A percentile compares a stretch with the other conserved stretches of the same genome.
Evolutionary conservation across 2,329 filamentous ascomycete genomes (phyloP).

Genomic region (Ophiosphaerella herpotricha): DNA sequence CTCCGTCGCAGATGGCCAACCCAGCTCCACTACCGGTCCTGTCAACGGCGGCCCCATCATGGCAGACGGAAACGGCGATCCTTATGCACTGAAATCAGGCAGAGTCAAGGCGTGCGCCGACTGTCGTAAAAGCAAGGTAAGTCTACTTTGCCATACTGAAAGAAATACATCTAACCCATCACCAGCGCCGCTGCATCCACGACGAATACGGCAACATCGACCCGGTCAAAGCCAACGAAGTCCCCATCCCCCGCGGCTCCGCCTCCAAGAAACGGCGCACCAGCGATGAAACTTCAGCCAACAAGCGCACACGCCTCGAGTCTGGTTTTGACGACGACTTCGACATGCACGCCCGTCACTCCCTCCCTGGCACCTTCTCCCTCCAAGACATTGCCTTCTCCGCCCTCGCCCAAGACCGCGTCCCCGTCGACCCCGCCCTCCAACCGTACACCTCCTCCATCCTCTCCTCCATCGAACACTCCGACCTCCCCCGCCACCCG

Average conservation of each 20-base stretch:
- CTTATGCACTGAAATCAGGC: constrained; percentile 58
- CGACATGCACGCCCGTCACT: constrained; percentile 30
- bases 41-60: constrained; percentile 39
- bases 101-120: constrained; percentile 68
- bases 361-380: constrained; percentile 23
- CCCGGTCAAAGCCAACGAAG: constrained; percentile 65
- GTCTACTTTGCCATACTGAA: no score
- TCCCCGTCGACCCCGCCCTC: constrained; percentile 36
- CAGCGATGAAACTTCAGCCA: constrained; percentile 31
- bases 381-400: constrained; percentile 37
- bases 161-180: constrained; percentile 18
- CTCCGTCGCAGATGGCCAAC: constrained; percentile 24
- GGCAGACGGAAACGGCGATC: constrained; percentile 42
- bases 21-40: constrained; percentile 20
- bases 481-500: no score
- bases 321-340: constrained; percentile 29
- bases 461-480: constrained; percentile 40
- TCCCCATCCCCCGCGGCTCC: constrained; percentile 63
- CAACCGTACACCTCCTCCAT: constrained; percentile 29
- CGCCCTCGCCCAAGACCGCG: constrained; percentile 24
- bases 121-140: constrained; percentile 68
- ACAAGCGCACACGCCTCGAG: constrained; percentile 37
- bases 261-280: constrained; percentile 59
- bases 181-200: constrained; percentile 67
- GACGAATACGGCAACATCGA: constrained; percentile 68